Conservation (phyloP, 176 grass and related monocot genomes). For the Pharus latifolius region DNA sequence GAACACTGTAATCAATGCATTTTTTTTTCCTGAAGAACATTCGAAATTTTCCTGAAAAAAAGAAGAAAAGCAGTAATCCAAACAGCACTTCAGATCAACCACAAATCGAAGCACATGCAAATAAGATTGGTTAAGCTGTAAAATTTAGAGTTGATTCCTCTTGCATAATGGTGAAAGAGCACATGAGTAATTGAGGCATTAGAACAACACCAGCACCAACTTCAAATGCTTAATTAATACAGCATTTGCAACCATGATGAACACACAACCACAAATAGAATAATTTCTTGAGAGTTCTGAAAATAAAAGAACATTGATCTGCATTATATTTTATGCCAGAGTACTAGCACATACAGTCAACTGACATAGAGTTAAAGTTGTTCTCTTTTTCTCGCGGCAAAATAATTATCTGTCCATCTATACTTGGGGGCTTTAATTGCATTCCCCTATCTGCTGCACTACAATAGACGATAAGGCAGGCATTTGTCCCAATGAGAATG, state of each 20-base stretch:
- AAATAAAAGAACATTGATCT: neutral
- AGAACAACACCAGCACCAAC: neutral
- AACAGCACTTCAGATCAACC: no score
- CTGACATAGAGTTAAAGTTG: neutral
- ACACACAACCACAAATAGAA: neutral
- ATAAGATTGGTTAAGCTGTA: no score
- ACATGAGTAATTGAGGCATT: neutral
- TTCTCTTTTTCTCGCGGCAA: neutral
- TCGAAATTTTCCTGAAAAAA: no score
- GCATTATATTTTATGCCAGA: neutral
- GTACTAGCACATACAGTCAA: neutral
- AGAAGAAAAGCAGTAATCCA: no score
- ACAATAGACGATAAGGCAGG: conserved; percentile 5
- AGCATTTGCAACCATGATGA: conserved; percentile 5
- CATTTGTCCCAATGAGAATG: neutral
- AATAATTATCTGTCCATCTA: neutral
- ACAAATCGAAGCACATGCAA: no score
- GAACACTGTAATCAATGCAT: no score
- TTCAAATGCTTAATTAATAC: neutral
- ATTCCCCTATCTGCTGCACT: conserved; percentile 4
- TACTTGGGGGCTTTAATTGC: conserved; percentile 23
- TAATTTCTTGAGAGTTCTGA: neutral
- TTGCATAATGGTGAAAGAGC: no score
- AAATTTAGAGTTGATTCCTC: no score
- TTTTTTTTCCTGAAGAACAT: no score